Evolutionary conservation across 2,329 filamentous ascomycete genomes (phyloP).

Genomic region (Fusarium temperatum): DNA sequence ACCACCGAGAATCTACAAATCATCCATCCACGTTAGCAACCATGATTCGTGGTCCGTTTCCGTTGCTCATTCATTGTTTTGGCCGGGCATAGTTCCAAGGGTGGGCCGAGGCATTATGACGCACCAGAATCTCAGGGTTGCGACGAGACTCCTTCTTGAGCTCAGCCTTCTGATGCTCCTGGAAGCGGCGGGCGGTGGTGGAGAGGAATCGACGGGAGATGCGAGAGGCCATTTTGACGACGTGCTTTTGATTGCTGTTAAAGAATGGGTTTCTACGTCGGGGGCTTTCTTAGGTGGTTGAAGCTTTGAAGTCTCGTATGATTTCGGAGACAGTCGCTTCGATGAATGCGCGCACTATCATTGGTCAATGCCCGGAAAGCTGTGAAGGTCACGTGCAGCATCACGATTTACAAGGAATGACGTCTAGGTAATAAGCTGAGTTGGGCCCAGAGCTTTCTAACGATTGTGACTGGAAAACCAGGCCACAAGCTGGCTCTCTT

Average conservation of each 20-base stretch:
- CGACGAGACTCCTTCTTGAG: slow-evolving; percentile 68
- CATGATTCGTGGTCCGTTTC: neutral
- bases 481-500: neutral
- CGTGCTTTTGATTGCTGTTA: slow-evolving; percentile 23
- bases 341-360: slow-evolving; percentile 32
- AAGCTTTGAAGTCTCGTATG: slow-evolving; percentile 47
- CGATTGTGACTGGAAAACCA: neutral
- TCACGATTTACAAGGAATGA: slow-evolving; percentile 19
- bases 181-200: slow-evolving; percentile 62
- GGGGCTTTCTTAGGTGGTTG: slow-evolving; percentile 27
- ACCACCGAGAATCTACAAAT: slow-evolving; percentile 80
- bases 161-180: slow-evolving; percentile 54
- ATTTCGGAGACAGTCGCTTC: slow-evolving; percentile 40
- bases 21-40: slow-evolving; percentile 27
- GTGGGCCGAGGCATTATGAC: slow-evolving; percentile 48
- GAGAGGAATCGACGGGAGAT: slow-evolving; percentile 65
- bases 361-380: slow-evolving; percentile 41
- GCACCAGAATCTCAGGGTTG: slow-evolving; percentile 58
- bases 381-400: slow-evolving; percentile 31
- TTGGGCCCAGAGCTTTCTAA: neutral
- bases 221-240: slow-evolving; percentile 63
- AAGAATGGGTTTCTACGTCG: slow-evolving; percentile 29
- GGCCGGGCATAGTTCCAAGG: slow-evolving; percentile 11
- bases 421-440: slow-evolving; percentile 7
- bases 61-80: neutral